phyloP scores from a whole-genome alignment of 192 early-diverging fungal species.

The Lobosporangium transversale region DNA sequence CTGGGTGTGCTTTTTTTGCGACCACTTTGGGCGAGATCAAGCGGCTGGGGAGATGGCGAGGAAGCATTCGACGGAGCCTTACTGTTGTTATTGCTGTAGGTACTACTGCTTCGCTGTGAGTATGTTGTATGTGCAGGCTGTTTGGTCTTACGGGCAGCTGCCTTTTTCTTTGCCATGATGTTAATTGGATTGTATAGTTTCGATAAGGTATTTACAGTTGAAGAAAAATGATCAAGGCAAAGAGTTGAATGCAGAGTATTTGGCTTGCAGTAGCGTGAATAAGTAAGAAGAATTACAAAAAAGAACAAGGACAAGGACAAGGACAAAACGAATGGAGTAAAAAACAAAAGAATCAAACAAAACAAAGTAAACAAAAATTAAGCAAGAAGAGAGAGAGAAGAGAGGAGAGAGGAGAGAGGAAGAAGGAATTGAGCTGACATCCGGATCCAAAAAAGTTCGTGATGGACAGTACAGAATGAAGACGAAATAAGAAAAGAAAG shows the following conservation, averaged over 20 bases:
- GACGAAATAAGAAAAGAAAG: background rate
- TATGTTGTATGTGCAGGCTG: slow-evolving; percentile 11
- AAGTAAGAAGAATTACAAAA: background rate
- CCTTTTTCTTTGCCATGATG: slow-evolving; percentile 50
- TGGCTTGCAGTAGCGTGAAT: background rate
- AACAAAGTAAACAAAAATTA: background rate
- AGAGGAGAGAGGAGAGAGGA: background rate
- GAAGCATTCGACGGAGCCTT: slow-evolving; percentile 33
- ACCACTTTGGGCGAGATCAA: slow-evolving; percentile 13
- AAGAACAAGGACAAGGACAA: background rate
- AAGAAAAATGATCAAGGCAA: too few relatives aligned
- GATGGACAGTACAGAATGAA: background rate
- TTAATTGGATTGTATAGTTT: too few relatives aligned
- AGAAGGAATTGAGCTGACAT: too few relatives aligned
- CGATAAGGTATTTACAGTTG: too few relatives aligned
- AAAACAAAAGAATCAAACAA: background rate
- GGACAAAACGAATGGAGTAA: background rate
- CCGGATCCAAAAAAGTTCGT: too few relatives aligned
- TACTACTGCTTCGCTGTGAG: slow-evolving; percentile 9
- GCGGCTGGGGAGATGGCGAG: slow-evolving; percentile 32
- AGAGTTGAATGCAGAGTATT: too few relatives aligned
- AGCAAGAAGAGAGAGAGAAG: background rate
- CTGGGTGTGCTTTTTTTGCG: slow-evolving; percentile 23
- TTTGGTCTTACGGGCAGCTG: slow-evolving; percentile 34
- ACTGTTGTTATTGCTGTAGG: slow-evolving; percentile 5